Conservation (phyloP, 495 filamentous ascomycete genomes). For the Hyaloscypha finlandica region DNA sequence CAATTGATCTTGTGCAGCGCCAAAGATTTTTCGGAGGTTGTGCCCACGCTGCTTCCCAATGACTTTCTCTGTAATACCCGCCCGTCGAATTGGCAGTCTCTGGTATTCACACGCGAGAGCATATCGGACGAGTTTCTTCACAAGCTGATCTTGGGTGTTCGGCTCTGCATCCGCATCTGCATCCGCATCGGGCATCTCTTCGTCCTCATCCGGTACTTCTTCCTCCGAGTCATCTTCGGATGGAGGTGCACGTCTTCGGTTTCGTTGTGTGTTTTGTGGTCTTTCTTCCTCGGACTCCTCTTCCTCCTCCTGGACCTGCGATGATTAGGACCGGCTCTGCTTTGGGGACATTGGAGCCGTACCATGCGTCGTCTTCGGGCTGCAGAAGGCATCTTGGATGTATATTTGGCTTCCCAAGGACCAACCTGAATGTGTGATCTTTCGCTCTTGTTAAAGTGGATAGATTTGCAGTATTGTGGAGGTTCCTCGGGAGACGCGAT, state of each 20-base stretch:
- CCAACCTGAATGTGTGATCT: too few species aligned
- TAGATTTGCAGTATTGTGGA: background rate
- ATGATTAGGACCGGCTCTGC: background rate
- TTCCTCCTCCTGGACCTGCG: constrained; percentile 25
- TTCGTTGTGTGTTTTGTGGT: constrained; percentile 21
- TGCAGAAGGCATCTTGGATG: constrained; percentile 25
- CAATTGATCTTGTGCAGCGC: constrained; percentile 55
- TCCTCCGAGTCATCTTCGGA: constrained; percentile 38
- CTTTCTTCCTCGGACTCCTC: constrained; percentile 21
- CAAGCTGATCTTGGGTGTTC: constrained; percentile 61
- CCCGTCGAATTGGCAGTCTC: constrained; percentile 72
- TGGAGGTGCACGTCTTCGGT: constrained; percentile 12
- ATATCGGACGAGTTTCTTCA: constrained; percentile 90
- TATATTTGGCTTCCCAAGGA: too few species aligned
- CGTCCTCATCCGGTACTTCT: constrained; percentile 36
- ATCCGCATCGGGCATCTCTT: constrained; percentile 41
- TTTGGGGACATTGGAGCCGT: background rate
- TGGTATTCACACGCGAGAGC: constrained; percentile 87
- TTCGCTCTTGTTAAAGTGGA: background rate
- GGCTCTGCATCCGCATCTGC: constrained; percentile 38
- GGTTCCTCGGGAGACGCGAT: constrained; percentile 22
- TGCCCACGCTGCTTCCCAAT: constrained; percentile 54
- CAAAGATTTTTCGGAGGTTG: constrained; percentile 71
- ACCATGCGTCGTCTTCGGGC: constrained; percentile 24
- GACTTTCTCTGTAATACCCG: constrained; percentile 77